Base-by-base conservation (phyloP, 352 stramenopile genomes). In the Globisporangium iwayamae region DNA sequence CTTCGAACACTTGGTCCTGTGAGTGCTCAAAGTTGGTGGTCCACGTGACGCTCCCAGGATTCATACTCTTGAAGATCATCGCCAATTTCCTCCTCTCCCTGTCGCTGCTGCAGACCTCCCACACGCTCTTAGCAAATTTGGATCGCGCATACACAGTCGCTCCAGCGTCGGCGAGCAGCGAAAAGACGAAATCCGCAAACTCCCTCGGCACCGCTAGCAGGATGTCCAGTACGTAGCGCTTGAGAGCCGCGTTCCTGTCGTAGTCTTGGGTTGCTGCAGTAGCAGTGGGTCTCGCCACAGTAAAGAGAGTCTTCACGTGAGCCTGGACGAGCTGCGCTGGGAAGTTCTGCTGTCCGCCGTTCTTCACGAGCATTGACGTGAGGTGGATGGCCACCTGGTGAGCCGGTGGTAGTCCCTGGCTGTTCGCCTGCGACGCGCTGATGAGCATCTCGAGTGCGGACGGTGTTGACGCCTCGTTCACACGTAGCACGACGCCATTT, bases 301-400 rank as follows among this genome's bases (percentile, higher is more conserved):
- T 22, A 39, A 88, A 67, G 6, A 85, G 72, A 20, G 67, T 56
- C 11, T 79, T 74, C 20, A 92, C 56, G 70, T 94, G 81, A 18
- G 83, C 72, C 67, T 89, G 73, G 6, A 91, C 75, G 11, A 92
- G 80, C 52, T 86, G 81, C 47, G 72, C 76, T 2, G 85, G 85
- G 48, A 91, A 90, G 50, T 90, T 78, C 41, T 69, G 45, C 52
- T 74, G 61, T 2, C 75, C 69, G 38, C 73, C 75, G 64, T 80
- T 78, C 58, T 83, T 83, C 56, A 89, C 75, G 59, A 81, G 65
- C 68, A 92, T 80, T 22, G 85, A 92, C 57, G 80, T 76, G 41
- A 94, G 63, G 20, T 81, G 74, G 10, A 85, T 30, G 2, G 78
- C 79, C 36, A 93, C 64, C 59, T 76, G 59, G 36, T 36, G 55